These are phyloP conservation scores for Triangularia verruculosa DNA, from an alignment of 2,329 filamentous ascomycete genomes.

Conservation along the genomic window DNA sequence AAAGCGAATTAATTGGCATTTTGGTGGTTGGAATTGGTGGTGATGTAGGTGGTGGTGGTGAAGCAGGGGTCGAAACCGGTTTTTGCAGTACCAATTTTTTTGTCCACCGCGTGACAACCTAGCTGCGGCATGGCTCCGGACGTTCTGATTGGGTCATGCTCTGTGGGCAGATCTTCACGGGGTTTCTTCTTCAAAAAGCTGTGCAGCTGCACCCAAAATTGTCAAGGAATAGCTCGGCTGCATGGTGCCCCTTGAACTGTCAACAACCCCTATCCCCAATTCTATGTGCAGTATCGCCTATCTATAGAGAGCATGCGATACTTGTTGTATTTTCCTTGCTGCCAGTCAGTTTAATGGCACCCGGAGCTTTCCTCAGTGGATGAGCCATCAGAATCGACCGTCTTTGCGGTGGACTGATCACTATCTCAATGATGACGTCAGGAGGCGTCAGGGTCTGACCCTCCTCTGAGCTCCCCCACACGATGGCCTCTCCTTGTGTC, in stretches of 20 bases:
- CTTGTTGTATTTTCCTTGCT: not conserved
- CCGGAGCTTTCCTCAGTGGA: no score
- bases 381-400: no score
- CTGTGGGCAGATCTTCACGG: not conserved
- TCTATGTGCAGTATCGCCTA: not conserved
- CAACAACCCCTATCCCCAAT: not conserved
- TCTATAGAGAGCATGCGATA: not conserved
- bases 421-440: conserved; percentile 19
- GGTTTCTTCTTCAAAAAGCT: not conserved
- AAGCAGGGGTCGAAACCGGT: no score
- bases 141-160: not conserved
- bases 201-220: not conserved
- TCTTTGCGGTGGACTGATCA: no score
- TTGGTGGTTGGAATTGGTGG: no score
- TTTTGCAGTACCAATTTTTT: no score
- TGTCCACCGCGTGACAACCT: no score
- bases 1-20: no score
- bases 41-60: no score
- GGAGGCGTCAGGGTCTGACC: conserved; percentile 10
- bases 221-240: not conserved
- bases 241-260: not conserved
- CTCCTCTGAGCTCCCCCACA: not conserved
- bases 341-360: no score
- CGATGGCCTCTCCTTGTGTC: not conserved
- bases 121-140: not conserved